Base-by-base conservation (phyloP, 345 rosid genomes). In the Rhizophora apiculata region DNA sequence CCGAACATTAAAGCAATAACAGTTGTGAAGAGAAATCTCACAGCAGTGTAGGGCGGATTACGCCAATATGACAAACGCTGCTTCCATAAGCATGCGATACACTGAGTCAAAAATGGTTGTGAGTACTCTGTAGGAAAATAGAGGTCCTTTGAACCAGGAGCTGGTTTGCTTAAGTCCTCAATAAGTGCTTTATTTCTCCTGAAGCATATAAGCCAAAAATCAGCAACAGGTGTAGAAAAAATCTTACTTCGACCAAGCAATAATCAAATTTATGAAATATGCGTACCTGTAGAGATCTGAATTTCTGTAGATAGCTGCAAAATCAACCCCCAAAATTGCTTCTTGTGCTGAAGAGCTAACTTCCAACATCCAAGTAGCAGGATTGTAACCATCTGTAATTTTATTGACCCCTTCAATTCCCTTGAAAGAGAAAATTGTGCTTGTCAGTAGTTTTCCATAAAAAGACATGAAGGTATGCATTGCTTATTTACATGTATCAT, bases 311-410 rank as follows among this genome's bases (percentile, higher is more conserved):
- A 72, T 22, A 26, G 83, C 72, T 29, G 85, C 62, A 65, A 87
- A 87, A 22, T 72, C 75, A 56, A 85, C 58, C 32, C 81, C 86
- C 58, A 80, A 54, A 60, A 63, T 27, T 10, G 65, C 29, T 39
- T 82, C 92, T 70, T 79, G 81, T 29, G 74, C 81, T 32, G 76
- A 71, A 43, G 86, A 67, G 48, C 85, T 81, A 0, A 82, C 84
- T 69, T 87, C 92, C 67, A 85, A 67, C 60, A 79, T 83, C 92
- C 92, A 87, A 26, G 89, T 81, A 71, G 88, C 86, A 36, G 92
- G 92, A 74, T 85, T 87, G 34, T 81, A 77, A 20, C 85, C 87
- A 71, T 82, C 84, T 43, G 63, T 82, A 26, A 82, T 82, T 73
- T 74, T 79, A 18, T 24, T 56, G 8, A 82, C 82, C 16, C 84